These are phyloP conservation scores for Alternaria brassicicola DNA, from an alignment of 2,329 filamentous ascomycete species.

Conservation along the genomic window DNA sequence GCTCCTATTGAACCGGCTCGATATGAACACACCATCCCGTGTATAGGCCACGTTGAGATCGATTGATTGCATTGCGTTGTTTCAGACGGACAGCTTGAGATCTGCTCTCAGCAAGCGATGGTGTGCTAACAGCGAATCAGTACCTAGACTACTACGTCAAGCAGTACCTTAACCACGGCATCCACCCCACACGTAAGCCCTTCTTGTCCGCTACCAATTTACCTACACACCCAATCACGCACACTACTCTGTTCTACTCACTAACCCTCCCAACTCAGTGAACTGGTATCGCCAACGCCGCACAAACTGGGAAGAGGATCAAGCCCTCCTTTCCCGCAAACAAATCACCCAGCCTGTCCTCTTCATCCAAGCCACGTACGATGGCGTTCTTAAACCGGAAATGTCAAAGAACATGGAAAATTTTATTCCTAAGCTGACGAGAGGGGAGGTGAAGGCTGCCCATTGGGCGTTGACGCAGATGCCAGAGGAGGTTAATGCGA, in stretches of 20 bases:
- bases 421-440: constrained; percentile 68
- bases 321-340: constrained; percentile 41
- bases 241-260: neutral
- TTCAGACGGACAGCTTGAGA: constrained; percentile 10
- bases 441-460: constrained; percentile 68
- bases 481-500: constrained; percentile 70
- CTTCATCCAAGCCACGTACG: constrained; percentile 74
- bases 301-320: constrained; percentile 79
- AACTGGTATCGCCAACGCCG: constrained; percentile 85
- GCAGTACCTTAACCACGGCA: constrained; percentile 72
- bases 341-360: constrained; percentile 62
- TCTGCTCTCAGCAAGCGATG: constrained; percentile 3
- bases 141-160: constrained; percentile 74
- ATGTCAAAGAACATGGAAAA: constrained; percentile 76
- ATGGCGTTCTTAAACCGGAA: constrained; percentile 72
- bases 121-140: constrained; percentile 55
- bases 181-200: constrained; percentile 71
- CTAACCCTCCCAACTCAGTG: constrained; percentile 49
- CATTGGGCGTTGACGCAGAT: constrained; percentile 88
- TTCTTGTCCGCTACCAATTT: neutral
- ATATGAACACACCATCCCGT: neutral
- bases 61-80: constrained; percentile 1
- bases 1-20: constrained; percentile 3
- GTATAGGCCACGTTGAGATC: neutral
- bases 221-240: neutral